Base-by-base conservation (phyloP, 495 filamentous ascomycete species). In the Pseudevernia furfuracea region DNA sequence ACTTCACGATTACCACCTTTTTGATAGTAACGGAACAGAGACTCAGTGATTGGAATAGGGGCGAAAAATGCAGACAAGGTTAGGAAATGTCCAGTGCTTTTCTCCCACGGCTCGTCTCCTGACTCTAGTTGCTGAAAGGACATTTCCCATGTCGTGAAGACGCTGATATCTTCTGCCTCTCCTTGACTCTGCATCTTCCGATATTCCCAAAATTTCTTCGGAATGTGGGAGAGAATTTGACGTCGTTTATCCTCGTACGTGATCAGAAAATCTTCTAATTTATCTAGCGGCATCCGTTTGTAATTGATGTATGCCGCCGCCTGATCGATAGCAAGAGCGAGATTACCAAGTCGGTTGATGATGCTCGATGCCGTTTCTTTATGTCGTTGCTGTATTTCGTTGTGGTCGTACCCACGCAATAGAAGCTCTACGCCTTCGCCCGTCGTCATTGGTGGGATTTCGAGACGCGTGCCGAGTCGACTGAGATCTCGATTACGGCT, bases 61-160 rank as follows among this genome's bases (percentile, higher is more conserved):
- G 32, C 41, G 17, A 61, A 14, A 12, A 61, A 61, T 1, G 39
- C 59, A 25, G 21, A 34, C 32, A 61, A 28, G 0, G 41, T 49
- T 4, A 61, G 10, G n/a, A 61, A 37, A 52, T 61, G 59, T 14
- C 23, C 34, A 2, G 8, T 28, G n/a, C 8, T 15, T 25, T 3
- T 25, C 4, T 15, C 17, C 32, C 30, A 37, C 23, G 4, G n/a
- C 25, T 49, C 32, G n/a, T 23, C 19, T 4, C 21, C 30, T 38
- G 32, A 23, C n/a, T 17, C n/a, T 9, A 61, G 32, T 28, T 48
- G 30, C 41, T 38, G 21, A 15, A 61, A 61, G 4, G 59, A 61
- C 30, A 61, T 37, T 28, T 61, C 41, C 59, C 59, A 61, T 23
- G 59, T 61, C 1, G 59, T 48, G 44, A 61, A 49, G 2, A 37